These are phyloP conservation scores for Bremia lactucae DNA, from an alignment of 352 stramenopile species.

Conservation along the genomic window DNA sequence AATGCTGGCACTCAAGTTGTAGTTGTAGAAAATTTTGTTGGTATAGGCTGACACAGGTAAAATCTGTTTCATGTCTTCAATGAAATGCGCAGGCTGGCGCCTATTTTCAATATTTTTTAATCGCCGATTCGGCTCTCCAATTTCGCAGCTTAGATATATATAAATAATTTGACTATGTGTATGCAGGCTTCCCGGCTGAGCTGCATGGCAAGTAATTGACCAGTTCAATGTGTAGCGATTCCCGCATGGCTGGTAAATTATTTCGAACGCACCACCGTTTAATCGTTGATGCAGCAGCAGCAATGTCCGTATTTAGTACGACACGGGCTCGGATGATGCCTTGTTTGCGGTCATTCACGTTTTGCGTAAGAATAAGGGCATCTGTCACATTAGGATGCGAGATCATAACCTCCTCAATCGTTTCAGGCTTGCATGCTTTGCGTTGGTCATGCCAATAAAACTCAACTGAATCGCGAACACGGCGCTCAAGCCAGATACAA, in stretches of 20 bases:
- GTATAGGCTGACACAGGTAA: too few relatives aligned
- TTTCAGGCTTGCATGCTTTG: constrained; percentile 15
- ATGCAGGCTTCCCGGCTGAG: constrained; percentile 78
- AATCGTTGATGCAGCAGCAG: constrained; percentile 23
- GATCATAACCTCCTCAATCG: constrained; percentile 31
- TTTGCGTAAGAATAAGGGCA: constrained; percentile 40
- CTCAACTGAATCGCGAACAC: constrained; percentile 36
- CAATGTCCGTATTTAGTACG: constrained; percentile 17
- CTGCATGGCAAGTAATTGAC: constrained; percentile 66
- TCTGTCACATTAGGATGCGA: constrained; percentile 41
- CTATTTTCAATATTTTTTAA: too few relatives aligned
- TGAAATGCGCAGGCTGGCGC: too few relatives aligned
- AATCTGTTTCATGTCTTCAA: too few relatives aligned
- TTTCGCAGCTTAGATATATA: too few relatives aligned
- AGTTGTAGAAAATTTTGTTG: too few relatives aligned
- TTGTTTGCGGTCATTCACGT: constrained; percentile 1
- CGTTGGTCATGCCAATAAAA: constrained; percentile 23
- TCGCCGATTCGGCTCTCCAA: too few relatives aligned
- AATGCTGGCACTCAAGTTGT: too few relatives aligned
- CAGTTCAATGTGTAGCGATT: constrained; percentile 37
- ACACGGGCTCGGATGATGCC: constrained; percentile 25
- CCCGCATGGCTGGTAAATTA: constrained; percentile 25
- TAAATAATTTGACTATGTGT: constrained; percentile 27
- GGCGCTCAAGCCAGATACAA: constrained; percentile 57
- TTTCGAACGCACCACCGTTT: constrained; percentile 23